Base-by-base conservation (phyloP, 2,329 filamentous ascomycete species). In the Aspergillus sp. region DNA sequence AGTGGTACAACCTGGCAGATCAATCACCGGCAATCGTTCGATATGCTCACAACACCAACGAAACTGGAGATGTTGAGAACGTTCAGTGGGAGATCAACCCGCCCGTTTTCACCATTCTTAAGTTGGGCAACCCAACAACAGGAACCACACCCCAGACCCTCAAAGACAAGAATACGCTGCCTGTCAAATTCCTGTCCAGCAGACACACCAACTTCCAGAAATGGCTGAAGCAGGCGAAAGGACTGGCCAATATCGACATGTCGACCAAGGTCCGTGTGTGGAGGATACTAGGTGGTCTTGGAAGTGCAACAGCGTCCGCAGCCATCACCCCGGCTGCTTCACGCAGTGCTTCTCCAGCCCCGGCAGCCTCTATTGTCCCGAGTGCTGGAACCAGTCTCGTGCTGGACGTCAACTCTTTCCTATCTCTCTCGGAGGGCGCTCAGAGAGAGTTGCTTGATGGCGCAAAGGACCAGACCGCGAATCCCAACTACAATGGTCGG, bases 61-160 rank as follows among this genome's bases (percentile, higher is more conserved):
- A 82, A 6, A 72, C 75, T 2, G 76, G 79, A 33, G 76, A 75
- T 2, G 59, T 69, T n/a, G 71, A 80, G 33, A 88, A 95, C 51
- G 70, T 95, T 37, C 74, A 86, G 56, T 95, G 86, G 63, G 93
- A 97, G 67, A 74, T 89, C 33, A 82, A 90, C 57, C 93, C 90
- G 5, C 89, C 88, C 0, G 76, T 95, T 35, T 88, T 96, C 63
- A 88, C 83, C 1, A 75, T 97, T 47, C 82, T 95, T 60, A 89
- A 91, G 53, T 73, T 97, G 2, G 84, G 83, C 62, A 75, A 74
- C 53, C 63, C 67, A 7, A 79, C 79, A 3, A 71, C 77, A 12
- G 68, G 75, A 40, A 82, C 75, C 51, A 77, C 79, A 2, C 71
- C 80, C 32, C 77, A 83, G 56, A 69, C 75, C 2, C 67, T 85